Conservation (phyloP, 495 filamentous ascomycete genomes). For the Cenococcum geophilum region DNA sequence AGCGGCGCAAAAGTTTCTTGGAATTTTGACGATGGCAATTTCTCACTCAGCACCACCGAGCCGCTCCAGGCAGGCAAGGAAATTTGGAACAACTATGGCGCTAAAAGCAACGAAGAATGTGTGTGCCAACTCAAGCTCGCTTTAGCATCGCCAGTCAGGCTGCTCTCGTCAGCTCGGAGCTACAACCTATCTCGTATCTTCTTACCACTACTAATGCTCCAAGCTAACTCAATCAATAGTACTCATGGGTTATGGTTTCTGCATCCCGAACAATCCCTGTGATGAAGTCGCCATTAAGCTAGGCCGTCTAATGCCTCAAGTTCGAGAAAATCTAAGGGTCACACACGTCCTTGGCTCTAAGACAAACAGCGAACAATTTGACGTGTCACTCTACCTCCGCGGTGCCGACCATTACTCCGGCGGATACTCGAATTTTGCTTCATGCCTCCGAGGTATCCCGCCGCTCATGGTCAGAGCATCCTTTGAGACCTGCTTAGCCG, state of each 20-base stretch:
- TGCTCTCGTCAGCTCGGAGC: too few species aligned
- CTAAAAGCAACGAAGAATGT: conserved; percentile 62
- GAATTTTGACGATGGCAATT: conserved; percentile 45
- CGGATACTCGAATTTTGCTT: neutral
- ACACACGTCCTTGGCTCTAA: conserved; percentile 8
- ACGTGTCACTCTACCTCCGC: neutral
- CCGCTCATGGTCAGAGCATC: neutral
- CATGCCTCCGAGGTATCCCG: neutral
- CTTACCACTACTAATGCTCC: neutral
- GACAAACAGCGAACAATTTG: neutral
- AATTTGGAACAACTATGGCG: conserved; percentile 63
- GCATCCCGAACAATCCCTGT: conserved; percentile 49
- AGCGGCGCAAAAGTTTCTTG: conserved; percentile 55
- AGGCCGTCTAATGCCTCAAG: conserved; percentile 11
- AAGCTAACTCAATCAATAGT: conserved; percentile 35
- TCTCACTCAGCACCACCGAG: conserved; percentile 43
- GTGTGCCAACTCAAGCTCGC: conserved; percentile 22
- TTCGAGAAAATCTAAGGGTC: neutral
- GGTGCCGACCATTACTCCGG: neutral
- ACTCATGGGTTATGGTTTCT: conserved; percentile 64
- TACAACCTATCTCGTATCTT: too few species aligned
- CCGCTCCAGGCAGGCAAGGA: conserved; percentile 46
- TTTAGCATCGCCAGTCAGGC: conserved; percentile 5
- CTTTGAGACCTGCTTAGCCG: neutral
- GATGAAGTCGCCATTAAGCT: conserved; percentile 34